phyloP scores from a whole-genome alignment of 2,329 filamentous ascomycete species.

The Colletotrichum neosansevieriae region DNA sequence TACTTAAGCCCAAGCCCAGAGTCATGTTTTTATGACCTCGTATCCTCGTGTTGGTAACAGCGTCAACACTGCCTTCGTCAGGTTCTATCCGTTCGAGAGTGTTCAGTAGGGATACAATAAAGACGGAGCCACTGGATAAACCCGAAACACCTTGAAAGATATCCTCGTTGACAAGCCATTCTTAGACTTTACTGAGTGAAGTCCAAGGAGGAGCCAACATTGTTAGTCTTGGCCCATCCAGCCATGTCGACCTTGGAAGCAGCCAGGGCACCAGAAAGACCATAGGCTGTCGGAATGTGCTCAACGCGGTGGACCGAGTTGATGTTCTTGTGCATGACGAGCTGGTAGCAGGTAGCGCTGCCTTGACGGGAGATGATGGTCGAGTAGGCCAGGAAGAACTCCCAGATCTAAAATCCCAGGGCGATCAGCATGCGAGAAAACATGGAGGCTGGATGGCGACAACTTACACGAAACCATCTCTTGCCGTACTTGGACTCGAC shows the following conservation, averaged over 20 bases:
- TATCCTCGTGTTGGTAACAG: not conserved
- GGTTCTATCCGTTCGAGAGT: too few relatives aligned
- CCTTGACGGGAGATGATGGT: constrained; percentile 84
- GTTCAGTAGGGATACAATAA: too few relatives aligned
- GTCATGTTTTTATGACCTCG: not conserved
- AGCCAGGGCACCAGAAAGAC: constrained; percentile 67
- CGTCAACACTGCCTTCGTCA: too few relatives aligned
- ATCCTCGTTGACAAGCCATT: not conserved
- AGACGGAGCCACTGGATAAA: too few relatives aligned
- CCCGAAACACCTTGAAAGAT: not conserved
- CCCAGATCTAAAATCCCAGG: constrained; percentile 80
- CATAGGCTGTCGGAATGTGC: constrained; percentile 74
- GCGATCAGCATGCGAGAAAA: constrained; percentile 64
- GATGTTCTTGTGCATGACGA: constrained; percentile 84
- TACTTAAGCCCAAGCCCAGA: not conserved
- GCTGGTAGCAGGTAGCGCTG: constrained; percentile 82
- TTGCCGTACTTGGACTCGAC: constrained; percentile 88
- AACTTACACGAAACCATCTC: constrained; percentile 75
- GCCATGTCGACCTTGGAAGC: constrained; percentile 49
- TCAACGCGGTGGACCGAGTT: constrained; percentile 83
- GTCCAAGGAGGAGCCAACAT: constrained; percentile 27
- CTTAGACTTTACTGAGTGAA: constrained; percentile 27
- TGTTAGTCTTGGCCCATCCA: constrained; percentile 50
- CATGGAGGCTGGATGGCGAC: constrained; percentile 61
- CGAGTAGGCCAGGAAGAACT: constrained; percentile 83